Conservation (phyloP, 108 stramenopile genomes). For the Parietichytrium sp. region DNA sequence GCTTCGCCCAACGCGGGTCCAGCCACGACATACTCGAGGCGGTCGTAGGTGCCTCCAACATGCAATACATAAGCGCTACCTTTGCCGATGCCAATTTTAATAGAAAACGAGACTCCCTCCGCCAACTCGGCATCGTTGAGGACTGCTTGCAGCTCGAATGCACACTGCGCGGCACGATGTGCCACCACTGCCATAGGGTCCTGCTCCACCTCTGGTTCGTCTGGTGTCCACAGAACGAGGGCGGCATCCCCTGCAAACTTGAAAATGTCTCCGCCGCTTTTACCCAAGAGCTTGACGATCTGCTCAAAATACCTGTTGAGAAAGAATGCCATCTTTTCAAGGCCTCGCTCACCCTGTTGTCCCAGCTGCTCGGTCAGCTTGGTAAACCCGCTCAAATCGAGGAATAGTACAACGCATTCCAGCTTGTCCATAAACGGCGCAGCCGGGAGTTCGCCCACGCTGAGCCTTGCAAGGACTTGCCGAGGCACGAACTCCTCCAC, state of each 20-base stretch:
- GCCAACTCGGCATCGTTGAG: conserved; percentile 41
- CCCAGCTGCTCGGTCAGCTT: conserved; percentile 57
- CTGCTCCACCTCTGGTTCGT: neutral
- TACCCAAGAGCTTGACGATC: conserved; percentile 59
- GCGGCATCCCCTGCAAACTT: conserved; percentile 67
- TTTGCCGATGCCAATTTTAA: conserved; percentile 62
- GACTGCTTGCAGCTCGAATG: conserved; percentile 50
- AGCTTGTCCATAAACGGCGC: neutral
- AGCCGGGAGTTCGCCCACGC: no score
- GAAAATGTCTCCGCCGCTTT: conserved; percentile 63
- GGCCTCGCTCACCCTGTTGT: conserved; percentile 44
- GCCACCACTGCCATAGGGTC: conserved; percentile 40
- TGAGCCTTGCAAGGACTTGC: no score
- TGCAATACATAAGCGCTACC: conserved; percentile 57
- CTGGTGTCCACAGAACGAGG: conserved; percentile 65
- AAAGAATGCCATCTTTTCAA: conserved; percentile 58
- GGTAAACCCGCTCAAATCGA: conserved; percentile 66
- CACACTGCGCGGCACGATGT: conserved; percentile 58
- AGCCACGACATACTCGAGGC: conserved; percentile 61
- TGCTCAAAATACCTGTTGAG: conserved; percentile 63
- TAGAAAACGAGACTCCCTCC: conserved; percentile 48
- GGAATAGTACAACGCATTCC: conserved; percentile 60
- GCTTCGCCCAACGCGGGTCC: conserved; percentile 62
- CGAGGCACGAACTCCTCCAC: no score
- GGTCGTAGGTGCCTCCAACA: conserved; percentile 54